A percentile compares a stretch with the other conserved stretches of the same genome.
Evolutionary conservation across 805 yeast species (phyloP).

Genomic region (Candida jianshihensis): DNA sequence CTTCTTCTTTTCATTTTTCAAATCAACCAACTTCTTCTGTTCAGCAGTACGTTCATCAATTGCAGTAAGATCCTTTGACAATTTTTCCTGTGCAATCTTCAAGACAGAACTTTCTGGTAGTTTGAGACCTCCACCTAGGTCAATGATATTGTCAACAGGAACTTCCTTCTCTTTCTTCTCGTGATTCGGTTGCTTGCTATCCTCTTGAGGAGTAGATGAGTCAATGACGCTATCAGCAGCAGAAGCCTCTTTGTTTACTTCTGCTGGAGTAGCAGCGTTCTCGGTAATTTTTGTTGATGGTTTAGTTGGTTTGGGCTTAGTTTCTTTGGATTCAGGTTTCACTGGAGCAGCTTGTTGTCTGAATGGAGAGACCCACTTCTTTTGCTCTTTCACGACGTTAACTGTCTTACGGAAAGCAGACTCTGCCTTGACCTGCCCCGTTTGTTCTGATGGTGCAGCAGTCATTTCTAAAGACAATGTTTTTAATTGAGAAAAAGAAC

Average conservation of each 20-base stretch:
- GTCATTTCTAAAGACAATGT: not conserved
- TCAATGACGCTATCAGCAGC: not conserved
- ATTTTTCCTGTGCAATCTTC: slow-evolving; percentile 20
- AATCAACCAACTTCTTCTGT: slow-evolving; percentile 17
- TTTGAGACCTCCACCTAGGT: slow-evolving; percentile 24
- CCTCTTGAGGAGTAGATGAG: not conserved
- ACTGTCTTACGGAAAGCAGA: slow-evolving; percentile 16
- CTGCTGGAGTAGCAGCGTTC: slow-evolving; percentile 1
- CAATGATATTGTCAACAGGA: slow-evolving; percentile 18
- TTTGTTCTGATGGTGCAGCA: not conserved
- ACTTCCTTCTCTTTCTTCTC: slow-evolving; percentile 6
- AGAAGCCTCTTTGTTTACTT: not conserved
- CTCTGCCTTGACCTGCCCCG: not conserved
- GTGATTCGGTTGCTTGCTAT: not conserved
- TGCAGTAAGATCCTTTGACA: slow-evolving; percentile 13
- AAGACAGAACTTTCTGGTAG: slow-evolving; percentile 20
- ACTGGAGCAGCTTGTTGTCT: slow-evolving; percentile 10
- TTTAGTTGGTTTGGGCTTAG: not conserved
- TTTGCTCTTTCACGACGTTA: slow-evolving; percentile 15
- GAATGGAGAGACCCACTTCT: slow-evolving; percentile 25
- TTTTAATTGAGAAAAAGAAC: too few species aligned
- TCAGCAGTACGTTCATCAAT: slow-evolving; percentile 20
- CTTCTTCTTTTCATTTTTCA: slow-evolving; percentile 19
- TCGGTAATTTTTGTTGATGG: slow-evolving; percentile 1
- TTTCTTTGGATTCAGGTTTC: not conserved